Percentiles rank a stretch among this genome's conserved stretches.
Evolutionary conservation across 176 grass and related monocot species (phyloP).

Genomic region (Triticum dicoccoides): DNA sequence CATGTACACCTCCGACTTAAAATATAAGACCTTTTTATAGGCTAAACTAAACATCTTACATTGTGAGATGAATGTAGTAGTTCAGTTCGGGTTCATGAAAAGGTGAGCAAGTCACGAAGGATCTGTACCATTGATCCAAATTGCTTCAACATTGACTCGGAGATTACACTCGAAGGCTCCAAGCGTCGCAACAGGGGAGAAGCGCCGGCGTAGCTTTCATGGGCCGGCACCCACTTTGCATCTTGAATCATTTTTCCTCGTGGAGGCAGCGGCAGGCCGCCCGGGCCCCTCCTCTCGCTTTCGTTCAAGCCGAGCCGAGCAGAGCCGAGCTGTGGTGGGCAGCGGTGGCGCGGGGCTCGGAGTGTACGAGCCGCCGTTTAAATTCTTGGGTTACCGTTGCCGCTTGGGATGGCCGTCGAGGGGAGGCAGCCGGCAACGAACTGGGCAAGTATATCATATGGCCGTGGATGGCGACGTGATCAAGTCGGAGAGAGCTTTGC

Average conservation of each 20-base stretch:
- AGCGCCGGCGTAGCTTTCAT: constrained; percentile 25
- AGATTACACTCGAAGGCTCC: not conserved
- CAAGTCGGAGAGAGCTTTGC: not conserved
- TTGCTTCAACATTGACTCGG: not conserved
- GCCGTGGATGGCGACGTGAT: not conserved
- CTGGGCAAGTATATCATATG: not conserved
- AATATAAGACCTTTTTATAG: too few species aligned
- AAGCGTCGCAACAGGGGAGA: constrained; percentile 14
- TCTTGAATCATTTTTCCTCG: constrained; percentile 17
- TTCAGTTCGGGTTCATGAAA: not conserved
- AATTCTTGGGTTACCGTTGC: constrained; percentile 36
- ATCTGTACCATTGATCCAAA: not conserved
- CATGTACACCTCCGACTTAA: not conserved
- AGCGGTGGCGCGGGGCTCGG: not conserved
- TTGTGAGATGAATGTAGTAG: too few species aligned
- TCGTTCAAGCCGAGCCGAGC: not conserved
- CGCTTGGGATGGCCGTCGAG: not conserved
- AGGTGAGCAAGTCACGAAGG: not conserved
- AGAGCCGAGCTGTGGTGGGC: not conserved
- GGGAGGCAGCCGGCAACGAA: not conserved
- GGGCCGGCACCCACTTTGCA: constrained; percentile 26
- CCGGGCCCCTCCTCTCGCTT: not conserved
- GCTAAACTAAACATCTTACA: too few species aligned
- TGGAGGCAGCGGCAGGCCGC: constrained; percentile 31
- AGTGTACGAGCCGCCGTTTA: constrained; percentile 11